Percentiles rank a stretch among this genome's conserved stretches.
phyloP scores from a whole-genome alignment of 371 early-diverging fungal genomes.

The Choanephora cucurbitarum region DNA sequence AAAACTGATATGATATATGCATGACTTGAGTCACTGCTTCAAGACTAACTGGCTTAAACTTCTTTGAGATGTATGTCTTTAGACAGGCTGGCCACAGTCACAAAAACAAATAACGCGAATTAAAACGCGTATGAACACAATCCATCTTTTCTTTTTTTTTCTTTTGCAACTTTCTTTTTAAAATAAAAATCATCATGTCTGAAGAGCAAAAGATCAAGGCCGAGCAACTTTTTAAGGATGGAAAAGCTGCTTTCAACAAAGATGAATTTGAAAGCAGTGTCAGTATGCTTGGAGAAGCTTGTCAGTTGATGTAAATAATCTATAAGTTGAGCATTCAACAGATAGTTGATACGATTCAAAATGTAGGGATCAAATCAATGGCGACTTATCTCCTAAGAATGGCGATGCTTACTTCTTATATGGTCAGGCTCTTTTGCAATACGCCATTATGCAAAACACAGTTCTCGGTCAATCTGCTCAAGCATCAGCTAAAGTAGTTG shows the following conservation, averaged over 20 bases:
- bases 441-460: constrained; percentile 75
- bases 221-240: constrained; percentile 54
- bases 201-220: constrained; percentile 16
- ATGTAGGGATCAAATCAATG: constrained; percentile 71
- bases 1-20: no score
- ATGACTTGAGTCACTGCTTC: no score
- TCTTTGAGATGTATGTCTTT: no score
- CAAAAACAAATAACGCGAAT: no score
- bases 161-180: constrained; percentile 8
- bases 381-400: constrained; percentile 67
- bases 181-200: constrained; percentile 11
- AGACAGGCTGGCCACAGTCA: no score
- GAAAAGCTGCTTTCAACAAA: constrained; percentile 59
- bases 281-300: constrained; percentile 65
- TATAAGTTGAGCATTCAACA: no score
- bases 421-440: constrained; percentile 77
- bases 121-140: not conserved
- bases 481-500: constrained; percentile 17
- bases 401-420: constrained; percentile 81
- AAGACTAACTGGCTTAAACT: no score
- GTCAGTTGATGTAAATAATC: constrained; percentile 61
- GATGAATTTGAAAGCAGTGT: constrained; percentile 62
- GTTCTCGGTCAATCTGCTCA: constrained; percentile 63
- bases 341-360: no score
- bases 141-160: not conserved